Percentiles rank a stretch among this genome's conserved stretches.
phyloP scores from a whole-genome alignment of 352 stramenopile genomes.

The Pythium dissotocum region DNA sequence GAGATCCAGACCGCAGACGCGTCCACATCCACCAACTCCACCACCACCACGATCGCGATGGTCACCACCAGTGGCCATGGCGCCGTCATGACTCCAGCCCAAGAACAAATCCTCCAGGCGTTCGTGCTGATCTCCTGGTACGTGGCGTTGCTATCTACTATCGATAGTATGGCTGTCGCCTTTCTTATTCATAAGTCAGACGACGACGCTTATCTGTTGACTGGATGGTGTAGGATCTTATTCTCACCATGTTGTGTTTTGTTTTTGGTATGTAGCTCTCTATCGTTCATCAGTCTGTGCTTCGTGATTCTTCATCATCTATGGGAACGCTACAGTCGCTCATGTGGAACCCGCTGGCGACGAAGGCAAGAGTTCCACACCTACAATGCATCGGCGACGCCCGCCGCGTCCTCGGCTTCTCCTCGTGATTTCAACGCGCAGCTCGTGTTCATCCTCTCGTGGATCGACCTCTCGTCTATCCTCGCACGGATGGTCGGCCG shows the following conservation, averaged over 20 bases:
- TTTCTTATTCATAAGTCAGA: background rate
- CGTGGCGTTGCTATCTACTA: background rate
- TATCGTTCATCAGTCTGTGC: constrained; percentile 60
- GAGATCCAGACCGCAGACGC: background rate
- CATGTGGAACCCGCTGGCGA: constrained; percentile 3
- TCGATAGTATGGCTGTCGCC: background rate
- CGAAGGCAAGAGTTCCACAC: constrained; percentile 22
- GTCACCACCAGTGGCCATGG: background rate
- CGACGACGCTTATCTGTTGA: background rate
- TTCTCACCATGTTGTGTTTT: background rate
- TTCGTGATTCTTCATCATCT: constrained; percentile 71
- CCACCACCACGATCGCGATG: background rate
- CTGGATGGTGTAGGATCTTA: background rate
- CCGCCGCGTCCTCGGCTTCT: background rate
- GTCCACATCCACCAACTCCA: too few species aligned
- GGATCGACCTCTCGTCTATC: constrained; percentile 66
- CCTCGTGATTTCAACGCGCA: constrained; percentile 58
- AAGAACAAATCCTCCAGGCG: constrained; percentile 22
- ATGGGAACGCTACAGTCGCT: constrained; percentile 36
- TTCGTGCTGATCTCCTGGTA: constrained; percentile 29
- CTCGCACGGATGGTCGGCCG: constrained; percentile 58
- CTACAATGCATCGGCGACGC: background rate
- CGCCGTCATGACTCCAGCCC: background rate
- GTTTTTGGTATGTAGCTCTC: constrained; percentile 28
- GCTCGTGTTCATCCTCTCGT: constrained; percentile 67